Base-by-base conservation (phyloP, 1,139 yeast species). In the Hyphopichia khmerensis region DNA sequence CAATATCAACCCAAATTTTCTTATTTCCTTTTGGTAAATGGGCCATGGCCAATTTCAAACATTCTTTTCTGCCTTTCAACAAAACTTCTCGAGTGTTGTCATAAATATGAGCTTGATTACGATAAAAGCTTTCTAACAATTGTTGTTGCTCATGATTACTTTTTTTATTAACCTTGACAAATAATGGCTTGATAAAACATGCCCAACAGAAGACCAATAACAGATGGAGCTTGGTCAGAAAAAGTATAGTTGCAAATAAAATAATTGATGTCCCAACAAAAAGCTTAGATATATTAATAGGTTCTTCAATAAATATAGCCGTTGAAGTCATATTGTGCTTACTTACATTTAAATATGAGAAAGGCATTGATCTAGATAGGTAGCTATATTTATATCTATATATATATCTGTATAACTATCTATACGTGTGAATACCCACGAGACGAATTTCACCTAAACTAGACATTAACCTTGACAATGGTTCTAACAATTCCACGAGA, bases 1-100 rank as follows among this genome's bases (percentile, higher is more conserved):
- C 95, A 57, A 86, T 75, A 59, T 87, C 96, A 42, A 87, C 75
- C 96, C 96, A 87, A 37, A 86, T 82, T 41, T 84, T 65, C 43
- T 75, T 75, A 41, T 64, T 62, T 41, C 61, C 58, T 39, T 60
- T 61, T 37, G 60, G 56, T 40, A 83, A 65, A 57, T 84, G 91
- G 33, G 82, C 60, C 33, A 71, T 72, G 1, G 87, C 85, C 46
- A 85, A 63, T 43, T 73, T 71, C 44, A 86, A 69, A 49, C 88
- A 82, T 46, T 77, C 78, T 55, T 79, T 79, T 54, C 95, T 75
- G 14, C 96, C 96, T 58, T 84, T 79, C 48, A 87, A 72, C 33
- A 87, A 70, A 38, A 74, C 65, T 40, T 73, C 69, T 54, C 95
- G 75, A 1, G 95, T 86, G 40, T 77, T 64, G 56, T 87, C 95